Evolutionary conservation across 345 rosid species (phyloP).

Genomic region (Moringa oleifera): DNA sequence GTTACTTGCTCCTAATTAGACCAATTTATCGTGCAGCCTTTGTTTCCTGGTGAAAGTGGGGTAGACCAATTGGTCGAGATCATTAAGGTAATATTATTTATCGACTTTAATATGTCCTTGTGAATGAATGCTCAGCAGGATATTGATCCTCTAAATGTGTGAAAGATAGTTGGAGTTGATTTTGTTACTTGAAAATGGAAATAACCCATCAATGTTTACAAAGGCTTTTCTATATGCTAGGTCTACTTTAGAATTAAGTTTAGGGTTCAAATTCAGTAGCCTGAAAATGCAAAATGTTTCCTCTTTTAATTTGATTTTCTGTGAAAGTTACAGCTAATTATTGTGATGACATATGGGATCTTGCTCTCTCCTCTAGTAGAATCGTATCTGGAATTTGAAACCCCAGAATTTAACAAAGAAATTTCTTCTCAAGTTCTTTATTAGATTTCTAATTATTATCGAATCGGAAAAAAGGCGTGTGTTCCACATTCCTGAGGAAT

Average conservation of each 20-base stretch:
- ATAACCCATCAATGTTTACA: neutral
- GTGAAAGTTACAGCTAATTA: too few relatives aligned
- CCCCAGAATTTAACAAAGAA: neutral
- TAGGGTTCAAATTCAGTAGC: too few relatives aligned
- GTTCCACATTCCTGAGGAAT: slow-evolving; percentile 3
- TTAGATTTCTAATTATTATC: too few relatives aligned
- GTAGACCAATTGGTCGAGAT: slow-evolving; percentile 93
- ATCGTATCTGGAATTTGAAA: too few relatives aligned
- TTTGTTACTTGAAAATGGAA: too few relatives aligned
- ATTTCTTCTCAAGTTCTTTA: neutral
- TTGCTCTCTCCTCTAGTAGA: too few relatives aligned
- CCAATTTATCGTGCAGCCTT: slow-evolving; percentile 45
- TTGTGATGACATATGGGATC: too few relatives aligned
- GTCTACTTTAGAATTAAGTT: slow-evolving; percentile 3
- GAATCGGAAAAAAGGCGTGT: slow-evolving; percentile 10
- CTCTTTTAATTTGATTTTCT: too few relatives aligned
- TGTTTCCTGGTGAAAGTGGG: slow-evolving; percentile 97
- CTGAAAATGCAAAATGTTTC: too few relatives aligned
- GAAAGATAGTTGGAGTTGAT: too few relatives aligned
- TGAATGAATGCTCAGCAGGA: too few relatives aligned
- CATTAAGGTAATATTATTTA: slow-evolving; percentile 57
- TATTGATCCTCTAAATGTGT: too few relatives aligned
- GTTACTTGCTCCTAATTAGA: slow-evolving; percentile 9
- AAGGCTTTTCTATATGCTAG: slow-evolving; percentile 6
- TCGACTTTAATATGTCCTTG: neutral